Evolutionary conservation across 331 rosid genomes (phyloP).

Genomic region (Cydonia oblonga): DNA sequence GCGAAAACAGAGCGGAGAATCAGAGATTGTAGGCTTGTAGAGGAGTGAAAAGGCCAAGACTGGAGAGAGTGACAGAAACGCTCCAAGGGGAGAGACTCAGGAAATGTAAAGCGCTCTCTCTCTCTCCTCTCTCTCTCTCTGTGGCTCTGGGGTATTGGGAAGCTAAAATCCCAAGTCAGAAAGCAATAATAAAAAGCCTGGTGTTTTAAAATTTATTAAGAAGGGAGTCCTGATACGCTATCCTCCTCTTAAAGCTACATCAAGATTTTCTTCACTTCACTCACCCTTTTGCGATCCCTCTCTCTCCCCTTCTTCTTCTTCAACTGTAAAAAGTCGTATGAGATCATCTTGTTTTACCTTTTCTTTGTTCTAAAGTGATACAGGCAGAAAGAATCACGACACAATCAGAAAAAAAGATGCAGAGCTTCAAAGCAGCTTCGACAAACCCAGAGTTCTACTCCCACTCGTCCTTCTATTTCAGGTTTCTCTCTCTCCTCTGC

Average conservation of each 20-base stretch:
- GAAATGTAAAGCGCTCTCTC: background rate
- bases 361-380: background rate
- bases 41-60: background rate
- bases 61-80: slow-evolving; percentile 5
- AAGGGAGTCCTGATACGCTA: slow-evolving; percentile 33
- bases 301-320: slow-evolving; percentile 4
- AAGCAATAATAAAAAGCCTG: slow-evolving; percentile 41
- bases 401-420: slow-evolving; percentile 26
- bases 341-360: background rate
- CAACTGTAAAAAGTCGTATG: background rate
- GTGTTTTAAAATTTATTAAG: slow-evolving; percentile 4
- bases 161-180: slow-evolving; percentile 79
- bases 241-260: slow-evolving; percentile 41
- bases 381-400: background rate
- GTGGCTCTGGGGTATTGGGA: slow-evolving; percentile 27
- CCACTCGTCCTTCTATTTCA: slow-evolving; percentile 40
- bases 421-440: slow-evolving; percentile 43
- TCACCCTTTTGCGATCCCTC: background rate
- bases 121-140: no score
- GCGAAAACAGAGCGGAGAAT: background rate
- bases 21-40: background rate
- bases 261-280: slow-evolving; percentile 23
- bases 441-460: slow-evolving; percentile 35
- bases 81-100: slow-evolving; percentile 8
- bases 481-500: slow-evolving; percentile 14